Evolutionary conservation across 2,329 filamentous ascomycete species (phyloP), one percentile per base, ranked within the genome.

Genomic region (Zymoseptoria crescenta): DNA sequence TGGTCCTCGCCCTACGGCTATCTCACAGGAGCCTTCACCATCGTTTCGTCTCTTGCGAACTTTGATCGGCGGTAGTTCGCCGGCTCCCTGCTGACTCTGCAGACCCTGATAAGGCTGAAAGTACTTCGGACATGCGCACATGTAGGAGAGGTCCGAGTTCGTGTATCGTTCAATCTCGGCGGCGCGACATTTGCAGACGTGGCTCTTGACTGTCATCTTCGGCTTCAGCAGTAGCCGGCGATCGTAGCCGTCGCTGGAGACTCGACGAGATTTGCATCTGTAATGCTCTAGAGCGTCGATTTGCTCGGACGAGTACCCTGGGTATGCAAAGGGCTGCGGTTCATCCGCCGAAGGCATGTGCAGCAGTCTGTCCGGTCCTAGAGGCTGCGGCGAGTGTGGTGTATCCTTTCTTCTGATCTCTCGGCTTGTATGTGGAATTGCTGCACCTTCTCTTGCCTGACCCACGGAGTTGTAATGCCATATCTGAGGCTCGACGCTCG

Each of bases 261-360:
- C 65, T 27, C 62, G 64, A 27, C 64, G 67, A 30, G 65, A 61
- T 59, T 72, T 69, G 20, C 57, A 59, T 54, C 56, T 62, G 56
- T 72, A 69, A 55, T 71, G 66, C 62, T 72, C 66, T 8, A 68
- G 64, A 4, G 70, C 69, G 54, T 64, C 59, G 52, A 72, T 69
- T 56, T 72, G 66, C 52, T 65, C 64, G 13, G 65, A 54, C n/a
- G 65, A 64, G 28, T 67, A 65, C 3, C 69, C 70, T 24, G 67
- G 69, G 54, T 70, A 69, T 6, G 56, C 53, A 52, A 68, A 73
- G 19, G 71, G 70, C 54, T 72, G 71, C 41, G 70, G 71, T 52
- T 73, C 69, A 16, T 60, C 61, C 28, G 70, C 70, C 4, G 69
- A 69, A n/a, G 70, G 71, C 71, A 73, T 73, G 51, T 68, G 63